phyloP scores from a whole-genome alignment of 208 protist genomes.

The Acanthamoeba castellanii region DNA sequence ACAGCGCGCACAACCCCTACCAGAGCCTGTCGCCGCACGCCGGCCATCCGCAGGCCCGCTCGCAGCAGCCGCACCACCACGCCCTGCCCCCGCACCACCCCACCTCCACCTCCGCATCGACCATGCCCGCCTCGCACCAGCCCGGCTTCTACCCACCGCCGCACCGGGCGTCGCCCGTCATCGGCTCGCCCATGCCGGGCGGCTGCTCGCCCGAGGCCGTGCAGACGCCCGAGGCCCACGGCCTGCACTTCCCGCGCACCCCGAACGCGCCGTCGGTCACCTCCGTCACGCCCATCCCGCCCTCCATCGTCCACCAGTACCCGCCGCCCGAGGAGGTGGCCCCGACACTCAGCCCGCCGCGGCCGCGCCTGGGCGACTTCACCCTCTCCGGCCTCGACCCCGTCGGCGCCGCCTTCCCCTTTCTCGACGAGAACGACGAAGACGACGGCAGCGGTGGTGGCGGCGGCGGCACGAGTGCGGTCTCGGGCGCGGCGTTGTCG shows the following conservation, averaged over 20 bases:
- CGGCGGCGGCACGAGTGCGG: neutral
- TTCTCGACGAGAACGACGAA: slow-evolving; percentile 34
- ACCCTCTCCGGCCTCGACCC: neutral
- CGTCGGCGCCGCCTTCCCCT: neutral
- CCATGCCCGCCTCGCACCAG: neutral
- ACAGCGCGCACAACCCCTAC: neutral
- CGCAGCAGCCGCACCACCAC: neutral
- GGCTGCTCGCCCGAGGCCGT: slow-evolving; percentile 18
- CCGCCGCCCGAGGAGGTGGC: slow-evolving; percentile 49
- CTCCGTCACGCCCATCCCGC: slow-evolving; percentile 23
- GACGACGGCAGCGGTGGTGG: neutral
- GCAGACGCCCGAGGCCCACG: slow-evolving; percentile 34
- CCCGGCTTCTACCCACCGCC: neutral
- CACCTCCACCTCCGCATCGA: neutral
- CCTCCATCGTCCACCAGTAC: slow-evolving; percentile 48
- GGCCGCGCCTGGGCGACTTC: slow-evolving; percentile 1
- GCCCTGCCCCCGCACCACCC: neutral
- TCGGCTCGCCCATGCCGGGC: neutral
- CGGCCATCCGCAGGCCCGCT: neutral
- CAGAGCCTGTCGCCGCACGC: neutral
- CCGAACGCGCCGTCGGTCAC: slow-evolving; percentile 38
- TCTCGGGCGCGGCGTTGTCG: neutral
- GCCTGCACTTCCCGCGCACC: slow-evolving; percentile 29
- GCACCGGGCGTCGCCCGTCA: neutral
- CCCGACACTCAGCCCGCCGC: slow-evolving; percentile 39